phyloP scores from a whole-genome alignment of 495 filamentous ascomycete species.

The Articulospora tetracladia region DNA sequence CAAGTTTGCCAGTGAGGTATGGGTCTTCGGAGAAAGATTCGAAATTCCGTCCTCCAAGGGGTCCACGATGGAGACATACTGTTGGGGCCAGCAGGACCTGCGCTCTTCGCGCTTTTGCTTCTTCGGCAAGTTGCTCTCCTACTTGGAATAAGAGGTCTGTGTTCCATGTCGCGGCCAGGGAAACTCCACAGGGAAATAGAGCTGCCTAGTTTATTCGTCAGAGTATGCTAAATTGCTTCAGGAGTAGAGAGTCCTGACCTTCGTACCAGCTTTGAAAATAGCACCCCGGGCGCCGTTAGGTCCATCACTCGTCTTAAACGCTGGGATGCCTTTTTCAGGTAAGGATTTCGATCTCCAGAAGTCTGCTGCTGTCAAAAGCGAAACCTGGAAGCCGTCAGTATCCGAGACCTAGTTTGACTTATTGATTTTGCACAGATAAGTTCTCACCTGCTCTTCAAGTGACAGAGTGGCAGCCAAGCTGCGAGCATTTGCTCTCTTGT shows the following conservation, averaged over 20 bases:
- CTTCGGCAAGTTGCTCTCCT: constrained; percentile 69
- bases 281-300: constrained; percentile 77
- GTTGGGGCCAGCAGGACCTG: constrained; percentile 76
- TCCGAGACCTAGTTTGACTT: not conserved
- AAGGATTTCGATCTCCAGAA: constrained; percentile 76
- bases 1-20: constrained; percentile 69
- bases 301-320: constrained; percentile 71
- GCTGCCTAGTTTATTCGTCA: constrained; percentile 47
- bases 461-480: constrained; percentile 35
- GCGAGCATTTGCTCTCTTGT: constrained; percentile 31
- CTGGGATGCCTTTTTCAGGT: constrained; percentile 63
- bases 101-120: constrained; percentile 68
- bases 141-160: constrained; percentile 60
- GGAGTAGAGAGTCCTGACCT: constrained; percentile 44
- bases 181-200: constrained; percentile 71
- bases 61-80: constrained; percentile 78
- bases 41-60: constrained; percentile 79
- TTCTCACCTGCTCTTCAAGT: constrained; percentile 49
- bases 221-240: constrained; percentile 29
- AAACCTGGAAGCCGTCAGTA: constrained; percentile 42
- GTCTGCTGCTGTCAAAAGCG: constrained; percentile 61
- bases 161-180: constrained; percentile 78
- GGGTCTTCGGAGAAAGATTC: constrained; percentile 88
- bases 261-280: constrained; percentile 59
- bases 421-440: not conserved